Base-by-base conservation (phyloP, 805 yeast species). In the Candida gorgasii region DNA sequence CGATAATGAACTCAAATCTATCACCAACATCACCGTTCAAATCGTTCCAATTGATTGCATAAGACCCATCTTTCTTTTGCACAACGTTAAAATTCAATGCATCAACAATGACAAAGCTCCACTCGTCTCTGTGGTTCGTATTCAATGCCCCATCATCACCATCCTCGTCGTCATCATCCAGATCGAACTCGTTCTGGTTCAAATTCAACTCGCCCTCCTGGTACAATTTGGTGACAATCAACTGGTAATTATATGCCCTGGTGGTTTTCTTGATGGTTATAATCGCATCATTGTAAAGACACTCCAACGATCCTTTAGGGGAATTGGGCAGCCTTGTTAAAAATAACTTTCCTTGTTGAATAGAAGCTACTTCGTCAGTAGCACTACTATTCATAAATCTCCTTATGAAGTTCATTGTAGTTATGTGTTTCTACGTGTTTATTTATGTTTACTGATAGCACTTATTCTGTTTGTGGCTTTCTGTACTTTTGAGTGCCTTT, bases 1-100 rank as follows among this genome's bases (percentile, higher is more conserved):
- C 87, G 38, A 88, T 78, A 16, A 85, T 73, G 63, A 87, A 90
- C 62, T 89, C 95, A 61, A 84, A 89, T 48, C 72, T 66, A 55
- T 90, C 97, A 17, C 89, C 97, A 4, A 74, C 72, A 54, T 90
- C 97, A n/a, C 96, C 97, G 33, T 80, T 81, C 27, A 80, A 58
- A 59, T 93, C 96, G 11, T 67, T 72, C 98, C 98, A 92, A 0
- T 84, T 70, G 19, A 92, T 75, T 1, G 82, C 79, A 29, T 72
- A 65, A 3, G 75, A 66, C 1, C 83, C 86, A 27, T 79, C 77
- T 15, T 36, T 17, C 39, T 16, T 24, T 40, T 76, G 75, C 43
- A 76, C 69, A 44, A 69, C 70, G 45, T 79, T 72, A 38, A 90
- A 68, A 29, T 73, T 66, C 43, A 92, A 65, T 3, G 76, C 76